Evolutionary conservation across 331 rosid genomes (phyloP), one percentile per base, ranked within the genome.

Genomic region (Rhamnella rubrinervis): DNA sequence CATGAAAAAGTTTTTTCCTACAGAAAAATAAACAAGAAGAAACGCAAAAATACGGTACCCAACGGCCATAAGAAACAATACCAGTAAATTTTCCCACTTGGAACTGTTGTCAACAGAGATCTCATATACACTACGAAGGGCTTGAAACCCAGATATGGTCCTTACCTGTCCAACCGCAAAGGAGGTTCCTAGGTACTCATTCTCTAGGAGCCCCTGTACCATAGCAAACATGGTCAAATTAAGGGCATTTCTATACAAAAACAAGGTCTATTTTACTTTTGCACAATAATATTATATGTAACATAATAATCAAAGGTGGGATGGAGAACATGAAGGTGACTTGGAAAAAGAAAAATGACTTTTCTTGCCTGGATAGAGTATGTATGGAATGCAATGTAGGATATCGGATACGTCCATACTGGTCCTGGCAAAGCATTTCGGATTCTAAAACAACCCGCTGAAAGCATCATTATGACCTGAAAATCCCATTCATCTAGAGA

Each of bases 401-500:
- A 95, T 70, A 89, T 40, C 52, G 98, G 98, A 77, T 91, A 91
- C 74, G 67, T 85, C 98, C 98, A 95, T 61, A 91, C 71, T 18
- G 97, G 91, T 69, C 87, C 75, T 4, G 98, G 97, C 86, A 95
- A 77, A 37, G 91, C 82, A 58, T 72, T 87, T 77, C 97, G 91
- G 72, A 95, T 78, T 87, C 98, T 83, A 79, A 91, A 95, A 83
- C 84, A 95, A 64, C 98, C 98, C 0, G 97, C 96, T 0, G 98
- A 79, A 61, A 95, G 96, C 96, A 95, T 91, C 98, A 95, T 95
- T 75, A 85, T 78, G 68, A 91, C 93, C 97, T 95, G 95, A 83
- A 87, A 31, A 80, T 57, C 50, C 51, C 68, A 73, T 20, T 72
- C 26, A 55, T n/a, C 61, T 21, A 39, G 38, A 65, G 19, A 1